These are phyloP conservation scores for Globisporangium iwayamae DNA, from an alignment of 352 stramenopile genomes.

Conservation along the genomic window DNA sequence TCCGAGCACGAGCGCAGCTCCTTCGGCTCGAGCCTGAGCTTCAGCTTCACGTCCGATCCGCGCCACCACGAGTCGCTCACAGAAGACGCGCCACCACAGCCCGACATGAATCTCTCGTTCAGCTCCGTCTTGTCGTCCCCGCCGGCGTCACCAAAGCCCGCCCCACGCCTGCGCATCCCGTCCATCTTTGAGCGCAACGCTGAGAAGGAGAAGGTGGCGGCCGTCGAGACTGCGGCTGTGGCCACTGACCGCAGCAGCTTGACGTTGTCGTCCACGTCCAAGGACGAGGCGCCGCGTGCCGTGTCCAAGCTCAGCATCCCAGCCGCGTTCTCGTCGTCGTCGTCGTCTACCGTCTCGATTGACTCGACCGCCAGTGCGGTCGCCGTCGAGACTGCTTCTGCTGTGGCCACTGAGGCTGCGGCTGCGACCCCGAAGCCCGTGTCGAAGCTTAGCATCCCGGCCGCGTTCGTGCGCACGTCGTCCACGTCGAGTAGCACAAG, in stretches of 20 bases:
- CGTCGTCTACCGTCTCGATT: not conserved
- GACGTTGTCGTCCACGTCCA: constrained; percentile 25
- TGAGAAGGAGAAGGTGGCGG: constrained; percentile 11
- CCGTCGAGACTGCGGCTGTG: not conserved
- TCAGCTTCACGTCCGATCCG: constrained; percentile 22
- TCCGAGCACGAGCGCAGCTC: constrained; percentile 11
- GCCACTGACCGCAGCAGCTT: constrained; percentile 16
- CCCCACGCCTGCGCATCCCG: constrained; percentile 45
- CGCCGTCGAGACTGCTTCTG: not conserved
- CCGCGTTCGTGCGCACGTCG: constrained; percentile 43
- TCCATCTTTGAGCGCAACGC: constrained; percentile 47
- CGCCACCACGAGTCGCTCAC: constrained; percentile 17
- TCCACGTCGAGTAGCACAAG: constrained; percentile 34
- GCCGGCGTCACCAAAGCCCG: constrained; percentile 15
- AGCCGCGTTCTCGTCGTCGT: constrained; percentile 14
- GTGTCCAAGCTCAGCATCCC: constrained; percentile 22
- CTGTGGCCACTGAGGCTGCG: not conserved
- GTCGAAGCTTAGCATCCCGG: constrained; percentile 57
- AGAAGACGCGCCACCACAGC: not conserved
- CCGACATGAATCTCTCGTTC: constrained; percentile 11
- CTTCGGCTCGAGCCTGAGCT: constrained; percentile 17
- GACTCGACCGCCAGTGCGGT: not conserved
- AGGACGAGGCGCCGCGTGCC: constrained; percentile 20
- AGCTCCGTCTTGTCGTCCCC: constrained; percentile 16
- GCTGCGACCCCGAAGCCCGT: constrained; percentile 36